phyloP scores from a whole-genome alignment of 768 basidiomycete species.

The Boletellus ananas region DNA sequence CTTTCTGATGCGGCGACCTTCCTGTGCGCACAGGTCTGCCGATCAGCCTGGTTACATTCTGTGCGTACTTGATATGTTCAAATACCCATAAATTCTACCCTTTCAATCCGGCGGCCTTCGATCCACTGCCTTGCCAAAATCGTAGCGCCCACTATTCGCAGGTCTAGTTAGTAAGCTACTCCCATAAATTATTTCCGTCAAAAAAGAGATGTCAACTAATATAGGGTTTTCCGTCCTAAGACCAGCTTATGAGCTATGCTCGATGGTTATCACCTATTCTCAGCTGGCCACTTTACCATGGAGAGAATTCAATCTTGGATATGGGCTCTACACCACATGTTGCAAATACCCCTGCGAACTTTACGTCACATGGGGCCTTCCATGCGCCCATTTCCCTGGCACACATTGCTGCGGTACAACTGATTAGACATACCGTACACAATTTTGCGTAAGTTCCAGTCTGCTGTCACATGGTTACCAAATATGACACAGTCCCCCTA shows the following conservation, averaged over 20 bases:
- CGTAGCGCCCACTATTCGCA: not conserved
- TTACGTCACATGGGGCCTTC: constrained; percentile 31
- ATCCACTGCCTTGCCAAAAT: not conserved
- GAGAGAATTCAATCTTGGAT: constrained; percentile 46
- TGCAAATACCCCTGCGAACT: constrained; percentile 49
- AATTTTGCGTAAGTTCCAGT: constrained; percentile 16
- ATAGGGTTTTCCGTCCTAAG: not conserved
- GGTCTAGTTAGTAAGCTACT: too few species aligned
- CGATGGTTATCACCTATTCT: not conserved
- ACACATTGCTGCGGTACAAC: constrained; percentile 36
- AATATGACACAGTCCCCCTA: not conserved
- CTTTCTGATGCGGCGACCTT: not conserved
- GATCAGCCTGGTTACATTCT: not conserved
- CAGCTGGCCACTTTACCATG: constrained; percentile 37
- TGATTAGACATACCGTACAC: constrained; percentile 29
- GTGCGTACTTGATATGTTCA: not conserved
- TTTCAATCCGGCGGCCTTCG: not conserved
- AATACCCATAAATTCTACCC: too few species aligned
- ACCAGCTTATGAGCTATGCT: not conserved
- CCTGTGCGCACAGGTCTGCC: not conserved
- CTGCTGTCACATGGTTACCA: not conserved
- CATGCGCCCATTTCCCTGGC: constrained; percentile 42
- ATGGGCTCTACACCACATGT: constrained; percentile 37
- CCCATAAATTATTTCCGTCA: too few species aligned
- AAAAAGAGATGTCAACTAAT: too few species aligned